Evolutionary conservation across 148 eudicot genomes (phyloP).

Genomic region (Pouteria glomerata): DNA sequence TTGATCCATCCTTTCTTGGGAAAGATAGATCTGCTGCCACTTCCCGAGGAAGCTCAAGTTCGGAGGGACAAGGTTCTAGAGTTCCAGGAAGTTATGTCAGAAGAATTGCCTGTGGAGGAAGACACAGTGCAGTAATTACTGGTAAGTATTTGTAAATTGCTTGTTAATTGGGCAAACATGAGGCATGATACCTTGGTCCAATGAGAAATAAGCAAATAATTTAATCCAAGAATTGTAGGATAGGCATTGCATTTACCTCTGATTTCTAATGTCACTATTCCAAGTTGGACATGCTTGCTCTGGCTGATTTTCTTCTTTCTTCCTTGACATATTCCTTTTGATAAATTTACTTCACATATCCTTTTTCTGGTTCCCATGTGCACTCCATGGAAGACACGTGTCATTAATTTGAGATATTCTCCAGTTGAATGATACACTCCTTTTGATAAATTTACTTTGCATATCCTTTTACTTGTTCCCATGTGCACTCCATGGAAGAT

Average conservation of each 20-base stretch:
- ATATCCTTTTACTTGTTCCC: too few relatives aligned
- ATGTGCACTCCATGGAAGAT: too few relatives aligned
- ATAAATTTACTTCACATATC: background rate
- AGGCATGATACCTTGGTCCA: background rate
- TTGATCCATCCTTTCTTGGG: slow-evolving; percentile 48
- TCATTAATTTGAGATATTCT: too few relatives aligned
- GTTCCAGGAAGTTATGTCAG: slow-evolving; percentile 77
- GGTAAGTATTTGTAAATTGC: slow-evolving; percentile 33
- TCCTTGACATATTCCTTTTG: background rate
- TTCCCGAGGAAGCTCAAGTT: slow-evolving; percentile 36
- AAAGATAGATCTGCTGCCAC: slow-evolving; percentile 47
- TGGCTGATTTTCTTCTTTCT: too few relatives aligned
- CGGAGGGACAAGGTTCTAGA: slow-evolving; percentile 60
- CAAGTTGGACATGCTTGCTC: too few relatives aligned
- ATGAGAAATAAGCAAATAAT: background rate
- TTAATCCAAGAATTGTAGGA: too few relatives aligned
- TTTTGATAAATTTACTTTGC: background rate
- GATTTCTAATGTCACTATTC: too few relatives aligned
- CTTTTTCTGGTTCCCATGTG: too few relatives aligned
- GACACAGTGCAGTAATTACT: slow-evolving; percentile 93
- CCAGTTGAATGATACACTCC: background rate
- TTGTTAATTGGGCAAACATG: background rate
- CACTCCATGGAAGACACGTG: too few relatives aligned
- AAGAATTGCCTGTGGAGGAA: slow-evolving; percentile 92
- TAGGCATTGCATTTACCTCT: too few relatives aligned